Base-by-base conservation (phyloP, 1,284 basidiomycete genomes). In the Cryptococcus sp. region DNA sequence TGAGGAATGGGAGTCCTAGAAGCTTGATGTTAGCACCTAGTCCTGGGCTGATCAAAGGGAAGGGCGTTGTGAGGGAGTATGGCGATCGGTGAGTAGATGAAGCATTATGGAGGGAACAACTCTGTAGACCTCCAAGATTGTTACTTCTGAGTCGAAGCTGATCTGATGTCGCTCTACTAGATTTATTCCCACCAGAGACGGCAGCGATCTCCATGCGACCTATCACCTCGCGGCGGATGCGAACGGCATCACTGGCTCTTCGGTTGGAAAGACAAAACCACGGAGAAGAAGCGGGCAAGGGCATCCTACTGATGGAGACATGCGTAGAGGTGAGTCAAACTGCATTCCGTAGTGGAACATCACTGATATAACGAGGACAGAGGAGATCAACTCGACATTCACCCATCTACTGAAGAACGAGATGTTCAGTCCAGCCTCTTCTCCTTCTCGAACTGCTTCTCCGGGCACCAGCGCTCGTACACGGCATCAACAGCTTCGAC, bases 141-240 rank as follows among this genome's bases (percentile, higher is more conserved):
- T 50, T 27, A 3, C n/a, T 25, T 16, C 16, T 6, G 25, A 40
- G 22, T 35, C n/a, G 50, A 54, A 42, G 51, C 55, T 59, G 40
- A 53, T 25, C 25, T 47, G 11, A 11, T 13, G 30, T 17, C 51
- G 7, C 46, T n/a, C 23, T 19, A 1, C 40, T 47, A 82, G 82
- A 22, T 84, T 83, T 69, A 84, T 84, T 50, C 83, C 83, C 8
- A 81, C 73, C 45, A 70, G 83, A 43, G 81, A 83, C 27, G 81
- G 79, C 0, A 65, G 76, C 10, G 82, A 84, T 58, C 64, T 83
- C 15, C 76, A 81, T 49, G 80, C 82, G 0, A 77, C 80, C 1
- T 84, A 80, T 62, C 79, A 81, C 54, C 72, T 84, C 19, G 74
- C 82, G 10, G 71, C 76, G 1, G 80, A 81, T 22, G 70, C 68